Conservation (phyloP, 176 grass and related monocot genomes). For the Hsuehochloa calcarea region DNA sequence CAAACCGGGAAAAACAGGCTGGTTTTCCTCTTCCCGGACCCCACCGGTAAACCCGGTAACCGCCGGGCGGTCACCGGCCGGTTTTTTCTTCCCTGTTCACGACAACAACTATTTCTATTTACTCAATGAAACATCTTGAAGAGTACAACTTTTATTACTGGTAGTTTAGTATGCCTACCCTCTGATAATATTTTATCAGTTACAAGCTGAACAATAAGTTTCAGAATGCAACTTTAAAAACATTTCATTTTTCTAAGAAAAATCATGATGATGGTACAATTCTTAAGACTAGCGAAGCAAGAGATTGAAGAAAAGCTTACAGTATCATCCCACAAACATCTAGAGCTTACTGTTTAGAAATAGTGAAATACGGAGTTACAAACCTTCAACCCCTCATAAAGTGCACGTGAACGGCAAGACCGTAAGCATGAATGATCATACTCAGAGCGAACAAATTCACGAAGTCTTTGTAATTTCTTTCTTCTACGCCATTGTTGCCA, state of each 20-base stretch:
- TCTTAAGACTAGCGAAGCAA: slow-evolving; percentile 5
- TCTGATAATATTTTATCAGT: slow-evolving; percentile 3
- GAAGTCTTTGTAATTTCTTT: slow-evolving; percentile 91
- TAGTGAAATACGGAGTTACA: slow-evolving; percentile 27
- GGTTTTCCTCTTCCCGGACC: too few species aligned
- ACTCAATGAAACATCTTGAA: background rate
- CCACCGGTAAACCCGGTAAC: too few species aligned
- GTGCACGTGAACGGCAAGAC: slow-evolving; percentile 96
- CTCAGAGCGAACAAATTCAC: slow-evolving; percentile 98
- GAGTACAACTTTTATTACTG: background rate
- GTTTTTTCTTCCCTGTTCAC: too few species aligned
- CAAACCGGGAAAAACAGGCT: too few species aligned
- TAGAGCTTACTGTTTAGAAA: slow-evolving; percentile 4
- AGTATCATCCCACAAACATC: slow-evolving; percentile 8
- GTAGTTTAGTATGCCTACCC: background rate
- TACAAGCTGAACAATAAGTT: background rate
- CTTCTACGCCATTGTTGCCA: slow-evolving; percentile 97
- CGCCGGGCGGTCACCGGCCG: too few species aligned
- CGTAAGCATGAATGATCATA: slow-evolving; percentile 97
- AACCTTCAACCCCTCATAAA: slow-evolving; percentile 99
- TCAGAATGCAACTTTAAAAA: slow-evolving; percentile 13
- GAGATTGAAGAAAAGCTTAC: background rate
- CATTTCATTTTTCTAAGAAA: slow-evolving; percentile 21
- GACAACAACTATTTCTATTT: slow-evolving; percentile 4
- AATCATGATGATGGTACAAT: background rate